phyloP scores from a whole-genome alignment of 306 rosid genomes.

The Rosa lucieae region DNA sequence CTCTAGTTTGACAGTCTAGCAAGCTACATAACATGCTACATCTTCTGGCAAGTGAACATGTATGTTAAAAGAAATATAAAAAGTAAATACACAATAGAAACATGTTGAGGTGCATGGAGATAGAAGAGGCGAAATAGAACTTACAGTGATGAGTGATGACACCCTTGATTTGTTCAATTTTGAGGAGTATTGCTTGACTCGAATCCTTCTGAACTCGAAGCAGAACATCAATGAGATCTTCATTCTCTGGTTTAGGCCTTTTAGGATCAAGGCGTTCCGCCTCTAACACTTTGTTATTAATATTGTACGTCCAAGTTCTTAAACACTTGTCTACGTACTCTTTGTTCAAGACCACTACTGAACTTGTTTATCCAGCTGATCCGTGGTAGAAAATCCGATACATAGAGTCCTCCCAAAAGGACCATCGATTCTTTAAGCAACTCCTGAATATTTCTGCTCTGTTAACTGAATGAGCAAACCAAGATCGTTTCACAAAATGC shows the following conservation, averaged over 20 bases:
- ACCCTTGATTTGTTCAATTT: conserved; percentile 31
- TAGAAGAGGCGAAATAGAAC: background rate
- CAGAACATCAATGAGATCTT: conserved; percentile 43
- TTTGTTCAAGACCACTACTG: conserved; percentile 31
- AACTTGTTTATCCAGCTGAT: conserved; percentile 32
- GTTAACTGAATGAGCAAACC: no score
- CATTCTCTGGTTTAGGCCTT: conserved; percentile 13
- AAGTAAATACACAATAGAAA: no score
- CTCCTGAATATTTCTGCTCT: background rate
- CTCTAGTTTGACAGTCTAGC: no score
- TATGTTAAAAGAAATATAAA: no score
- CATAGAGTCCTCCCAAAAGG: conserved; percentile 12
- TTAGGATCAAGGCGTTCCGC: conserved; percentile 25
- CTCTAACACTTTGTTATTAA: conserved; percentile 41
- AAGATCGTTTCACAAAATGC: no score
- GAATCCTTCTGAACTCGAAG: conserved; percentile 40
- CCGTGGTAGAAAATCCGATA: conserved; percentile 24
- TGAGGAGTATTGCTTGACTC: conserved; percentile 16
- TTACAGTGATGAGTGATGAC: conserved; percentile 32
- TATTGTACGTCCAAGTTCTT: conserved; percentile 23
- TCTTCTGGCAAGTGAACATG: no score
- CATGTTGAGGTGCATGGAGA: no score
- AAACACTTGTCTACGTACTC: conserved; percentile 26
- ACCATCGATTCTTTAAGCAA: conserved; percentile 16
- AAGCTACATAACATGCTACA: no score